Conservation (phyloP, 2,329 filamentous ascomycete species). For the Aspergillus felis region DNA sequence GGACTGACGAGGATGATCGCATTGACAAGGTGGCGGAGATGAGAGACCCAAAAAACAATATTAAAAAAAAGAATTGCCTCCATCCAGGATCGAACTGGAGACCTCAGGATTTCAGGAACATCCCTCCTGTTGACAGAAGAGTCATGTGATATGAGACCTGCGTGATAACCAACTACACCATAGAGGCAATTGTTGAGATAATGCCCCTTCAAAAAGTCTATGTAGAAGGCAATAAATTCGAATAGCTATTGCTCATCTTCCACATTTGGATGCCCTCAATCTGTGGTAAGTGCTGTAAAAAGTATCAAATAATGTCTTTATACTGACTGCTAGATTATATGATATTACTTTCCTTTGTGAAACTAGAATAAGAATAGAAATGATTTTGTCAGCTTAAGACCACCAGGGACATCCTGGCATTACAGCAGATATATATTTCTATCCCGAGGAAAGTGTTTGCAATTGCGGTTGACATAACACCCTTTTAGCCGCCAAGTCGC, state of each 20-base stretch:
- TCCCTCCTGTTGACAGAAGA: background rate
- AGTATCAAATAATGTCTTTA: no score
- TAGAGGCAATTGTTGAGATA: background rate
- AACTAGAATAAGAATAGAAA: background rate
- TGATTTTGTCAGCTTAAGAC: background rate
- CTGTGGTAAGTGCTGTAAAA: no score
- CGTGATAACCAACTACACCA: background rate
- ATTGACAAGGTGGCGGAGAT: no score
- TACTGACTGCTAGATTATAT: background rate
- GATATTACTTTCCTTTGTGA: background rate
- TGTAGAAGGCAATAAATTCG: background rate
- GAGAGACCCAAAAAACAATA: no score
- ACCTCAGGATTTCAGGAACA: background rate
- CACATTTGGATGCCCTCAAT: no score
- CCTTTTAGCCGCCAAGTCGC: no score
- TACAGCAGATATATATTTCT: background rate
- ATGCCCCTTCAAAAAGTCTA: background rate
- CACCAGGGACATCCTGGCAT: no score
- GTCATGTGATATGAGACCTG: background rate
- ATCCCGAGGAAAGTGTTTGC: no score
- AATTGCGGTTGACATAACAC: no score
- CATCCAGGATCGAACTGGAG: background rate
- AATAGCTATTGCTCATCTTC: no score
- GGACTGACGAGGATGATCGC: no score
- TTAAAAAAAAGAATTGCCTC: background rate